A percentile compares a stretch with the other conserved stretches of the same genome.
Conservation (phyloP, 805 yeast genomes). For the Ogataea pilisensis region DNA sequence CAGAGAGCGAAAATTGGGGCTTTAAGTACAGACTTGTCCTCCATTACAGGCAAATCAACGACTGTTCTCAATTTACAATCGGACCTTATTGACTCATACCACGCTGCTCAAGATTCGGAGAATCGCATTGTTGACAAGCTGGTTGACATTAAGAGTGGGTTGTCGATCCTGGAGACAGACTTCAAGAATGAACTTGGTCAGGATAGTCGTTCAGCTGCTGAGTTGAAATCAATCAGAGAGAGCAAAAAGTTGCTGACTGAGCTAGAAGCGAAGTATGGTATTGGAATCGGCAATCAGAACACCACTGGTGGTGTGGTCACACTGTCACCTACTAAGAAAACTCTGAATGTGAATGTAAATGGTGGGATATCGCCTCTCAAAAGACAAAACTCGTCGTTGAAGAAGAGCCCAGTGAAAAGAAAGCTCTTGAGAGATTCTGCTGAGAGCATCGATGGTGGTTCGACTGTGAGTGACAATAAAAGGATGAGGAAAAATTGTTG, state of each 20-base stretch:
- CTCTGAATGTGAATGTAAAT: too few species aligned
- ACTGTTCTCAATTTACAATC: conserved; percentile 2
- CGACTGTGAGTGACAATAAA: too few species aligned
- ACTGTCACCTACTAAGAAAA: neutral
- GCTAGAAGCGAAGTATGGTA: conserved; percentile 1
- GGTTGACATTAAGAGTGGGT: neutral
- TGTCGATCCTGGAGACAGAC: neutral
- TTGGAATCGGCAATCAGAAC: neutral
- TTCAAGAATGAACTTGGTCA: too few species aligned
- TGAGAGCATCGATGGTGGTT: neutral
- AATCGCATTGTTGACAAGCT: neutral
- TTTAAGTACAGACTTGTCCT: conserved; percentile 1
- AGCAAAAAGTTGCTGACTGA: conserved; percentile 2
- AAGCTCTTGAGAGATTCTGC: neutral
- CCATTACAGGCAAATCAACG: neutral
- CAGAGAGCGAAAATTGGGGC: conserved; percentile 10
- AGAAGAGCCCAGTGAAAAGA: neutral
- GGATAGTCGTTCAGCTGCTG: too few species aligned
- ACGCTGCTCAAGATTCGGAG: neutral
- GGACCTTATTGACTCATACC: conserved; percentile 5
- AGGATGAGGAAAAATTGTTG: too few species aligned
- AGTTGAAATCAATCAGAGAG: conserved; percentile 1
- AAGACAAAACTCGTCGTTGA: neutral
- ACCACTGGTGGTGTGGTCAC: too few species aligned
- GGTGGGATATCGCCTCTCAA: too few species aligned